Conservation (phyloP, 257 asterid species). For the Capsicum baccatum region DNA sequence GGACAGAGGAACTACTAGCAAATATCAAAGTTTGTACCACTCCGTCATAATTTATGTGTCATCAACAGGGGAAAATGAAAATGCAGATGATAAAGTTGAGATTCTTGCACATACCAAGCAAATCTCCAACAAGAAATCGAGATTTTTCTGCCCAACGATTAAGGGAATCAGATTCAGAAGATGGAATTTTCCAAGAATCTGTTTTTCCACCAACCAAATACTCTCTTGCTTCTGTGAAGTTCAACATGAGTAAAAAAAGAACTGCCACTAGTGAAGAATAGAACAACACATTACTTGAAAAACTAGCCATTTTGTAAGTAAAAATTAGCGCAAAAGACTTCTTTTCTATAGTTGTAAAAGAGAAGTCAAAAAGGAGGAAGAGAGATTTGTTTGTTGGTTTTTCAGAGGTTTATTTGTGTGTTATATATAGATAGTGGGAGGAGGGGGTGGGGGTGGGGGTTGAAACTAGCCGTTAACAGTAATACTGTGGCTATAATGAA, state of each 20-base stretch:
- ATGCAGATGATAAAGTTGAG: background rate
- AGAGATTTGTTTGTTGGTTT: background rate
- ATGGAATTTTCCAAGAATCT: slow-evolving; percentile 64
- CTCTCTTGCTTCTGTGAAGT: slow-evolving; percentile 64
- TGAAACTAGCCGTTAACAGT: slow-evolving; percentile 30
- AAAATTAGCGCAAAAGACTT: background rate
- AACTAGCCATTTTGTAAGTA: slow-evolving; percentile 34
- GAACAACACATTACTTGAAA: slow-evolving; percentile 30
- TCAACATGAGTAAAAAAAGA: slow-evolving; percentile 30
- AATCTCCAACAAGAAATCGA: slow-evolving; percentile 72
- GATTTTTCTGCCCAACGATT: slow-evolving; percentile 72
- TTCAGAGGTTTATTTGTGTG: background rate
- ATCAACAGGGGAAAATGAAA: background rate
- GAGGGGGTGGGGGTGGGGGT: background rate
- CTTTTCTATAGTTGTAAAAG: background rate
- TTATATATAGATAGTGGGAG: background rate
- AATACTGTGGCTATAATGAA: background rate
- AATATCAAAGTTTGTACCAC: too few species aligned
- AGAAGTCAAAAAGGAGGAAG: background rate
- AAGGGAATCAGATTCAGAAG: slow-evolving; percentile 57
- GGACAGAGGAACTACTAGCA: background rate
- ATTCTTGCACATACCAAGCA: slow-evolving; percentile 50
- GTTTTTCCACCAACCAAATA: slow-evolving; percentile 63
- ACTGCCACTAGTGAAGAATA: slow-evolving; percentile 30
- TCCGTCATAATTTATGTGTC: background rate